Percentiles rank a stretch among this genome's conserved stretches.
Evolutionary conservation across 2,329 filamentous ascomycete genomes (phyloP).

Genomic region (Tympanopsis confertula): DNA sequence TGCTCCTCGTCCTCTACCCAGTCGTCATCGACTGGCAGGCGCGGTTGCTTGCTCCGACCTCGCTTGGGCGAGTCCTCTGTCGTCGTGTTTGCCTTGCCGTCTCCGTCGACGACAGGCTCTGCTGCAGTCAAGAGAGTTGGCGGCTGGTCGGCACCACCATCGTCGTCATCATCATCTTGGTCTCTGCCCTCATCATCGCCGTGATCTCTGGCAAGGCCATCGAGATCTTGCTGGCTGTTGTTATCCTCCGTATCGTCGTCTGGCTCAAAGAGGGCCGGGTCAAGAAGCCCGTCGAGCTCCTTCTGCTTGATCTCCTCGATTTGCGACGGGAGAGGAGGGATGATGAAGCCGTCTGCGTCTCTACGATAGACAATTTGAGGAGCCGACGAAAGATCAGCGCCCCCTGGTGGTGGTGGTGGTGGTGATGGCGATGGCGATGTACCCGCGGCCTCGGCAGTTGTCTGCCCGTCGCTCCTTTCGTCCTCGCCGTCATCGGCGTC

Average conservation of each 20-base stretch:
- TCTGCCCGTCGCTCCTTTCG: slow-evolving; percentile 8
- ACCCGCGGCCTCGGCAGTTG: not conserved
- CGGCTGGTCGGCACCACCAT: slow-evolving; percentile 3
- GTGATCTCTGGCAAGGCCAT: not conserved
- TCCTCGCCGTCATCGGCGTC: slow-evolving; percentile 17
- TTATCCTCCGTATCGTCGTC: slow-evolving; percentile 4
- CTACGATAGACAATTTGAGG: slow-evolving; percentile 28
- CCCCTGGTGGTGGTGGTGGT: slow-evolving; percentile 8
- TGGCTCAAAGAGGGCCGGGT: slow-evolving; percentile 5
- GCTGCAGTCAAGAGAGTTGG: slow-evolving; percentile 9
- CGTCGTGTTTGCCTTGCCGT: not conserved
- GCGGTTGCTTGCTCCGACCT: slow-evolving; percentile 19
- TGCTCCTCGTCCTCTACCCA: slow-evolving; percentile 52
- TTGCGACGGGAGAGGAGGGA: slow-evolving; percentile 36
- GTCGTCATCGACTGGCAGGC: slow-evolving; percentile 46
- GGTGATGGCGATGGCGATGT: slow-evolving; percentile 4
- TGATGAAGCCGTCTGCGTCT: slow-evolving; percentile 59
- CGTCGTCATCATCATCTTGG: slow-evolving; percentile 9
- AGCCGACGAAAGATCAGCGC: slow-evolving; percentile 19
- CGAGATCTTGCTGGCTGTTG: not conserved
- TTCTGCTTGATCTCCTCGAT: slow-evolving; percentile 18
- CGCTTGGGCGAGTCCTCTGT: slow-evolving; percentile 9
- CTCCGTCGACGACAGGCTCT: not conserved
- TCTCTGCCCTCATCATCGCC: slow-evolving; percentile 6
- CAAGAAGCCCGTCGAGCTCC: slow-evolving; percentile 6